Evolutionary conservation across 2,329 filamentous ascomycete species (phyloP).

Genomic region (Penicillium sp.): DNA sequence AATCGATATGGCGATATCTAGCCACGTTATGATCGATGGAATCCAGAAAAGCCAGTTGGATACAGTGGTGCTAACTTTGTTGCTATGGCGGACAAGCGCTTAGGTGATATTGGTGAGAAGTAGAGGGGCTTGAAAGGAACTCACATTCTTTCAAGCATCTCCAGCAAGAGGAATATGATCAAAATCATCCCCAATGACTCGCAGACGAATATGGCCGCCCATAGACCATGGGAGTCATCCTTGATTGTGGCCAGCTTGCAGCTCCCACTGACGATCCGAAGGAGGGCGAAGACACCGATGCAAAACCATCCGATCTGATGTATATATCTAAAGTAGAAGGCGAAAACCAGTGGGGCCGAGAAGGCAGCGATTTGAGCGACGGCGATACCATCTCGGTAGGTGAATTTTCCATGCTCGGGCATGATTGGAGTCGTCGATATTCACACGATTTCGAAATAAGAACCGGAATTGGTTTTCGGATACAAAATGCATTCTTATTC

Average conservation of each 20-base stretch:
- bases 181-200: conserved; percentile 18
- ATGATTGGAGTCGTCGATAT: neutral
- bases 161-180: conserved; percentile 16
- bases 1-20: conserved; percentile 19
- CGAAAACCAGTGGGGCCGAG: conserved; percentile 4
- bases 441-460: too few relatives aligned
- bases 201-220: conserved; percentile 18
- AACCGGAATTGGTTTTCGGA: too few relatives aligned
- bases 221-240: conserved; percentile 12
- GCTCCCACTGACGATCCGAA: conserved; percentile 12
- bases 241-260: conserved; percentile 17
- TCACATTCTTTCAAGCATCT: conserved; percentile 16
- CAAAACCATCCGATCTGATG: conserved; percentile 18
- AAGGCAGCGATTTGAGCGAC: conserved; percentile 12
- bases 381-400: conserved; percentile 15
- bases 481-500: too few relatives aligned
- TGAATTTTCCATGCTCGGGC: conserved; percentile 1
- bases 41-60: conserved; percentile 8
- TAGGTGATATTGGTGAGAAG: neutral
- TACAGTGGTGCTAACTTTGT: conserved; percentile 9
- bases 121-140: neutral
- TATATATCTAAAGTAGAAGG: conserved; percentile 8
- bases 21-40: conserved; percentile 18
- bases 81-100: conserved; percentile 3
- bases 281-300: conserved; percentile 11